Conservation (phyloP, 805 yeast species). For the Torulaspora delbrueckii region DNA sequence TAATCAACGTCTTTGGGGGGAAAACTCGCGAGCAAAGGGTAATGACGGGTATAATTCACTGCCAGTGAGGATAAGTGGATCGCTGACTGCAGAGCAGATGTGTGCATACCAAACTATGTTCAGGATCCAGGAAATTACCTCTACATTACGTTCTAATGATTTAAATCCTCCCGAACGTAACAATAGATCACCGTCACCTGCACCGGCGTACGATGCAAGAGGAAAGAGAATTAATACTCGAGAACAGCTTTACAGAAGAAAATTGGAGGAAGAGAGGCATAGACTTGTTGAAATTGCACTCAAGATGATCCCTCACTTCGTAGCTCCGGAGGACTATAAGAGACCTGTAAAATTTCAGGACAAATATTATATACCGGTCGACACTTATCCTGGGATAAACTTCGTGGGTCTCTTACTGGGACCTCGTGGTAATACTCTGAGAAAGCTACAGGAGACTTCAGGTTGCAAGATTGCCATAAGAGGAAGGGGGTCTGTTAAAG, state of each 20-base stretch:
- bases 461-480: constrained; percentile 89
- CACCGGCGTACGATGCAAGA: constrained; percentile 77
- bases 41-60: constrained; percentile 16
- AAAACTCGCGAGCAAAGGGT: constrained; percentile 1
- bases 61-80: constrained; percentile 43
- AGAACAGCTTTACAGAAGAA: constrained; percentile 56
- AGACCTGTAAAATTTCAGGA: constrained; percentile 70
- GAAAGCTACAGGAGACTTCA: constrained; percentile 72
- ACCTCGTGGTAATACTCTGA: constrained; percentile 89
- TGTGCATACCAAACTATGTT: constrained; percentile 65
- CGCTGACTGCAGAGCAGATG: constrained; percentile 69
- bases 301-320: constrained; percentile 65
- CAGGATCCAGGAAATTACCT: constrained; percentile 76
- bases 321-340: constrained; percentile 73
- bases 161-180: constrained; percentile 46
- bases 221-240: constrained; percentile 88
- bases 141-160: constrained; percentile 48
- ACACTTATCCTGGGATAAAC: constrained; percentile 85
- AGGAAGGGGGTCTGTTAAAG: constrained; percentile 94
- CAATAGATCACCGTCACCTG: constrained; percentile 77
- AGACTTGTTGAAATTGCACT: constrained; percentile 70
- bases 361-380: constrained; percentile 78
- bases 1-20: constrained; percentile 8
- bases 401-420: constrained; percentile 89
- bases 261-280: constrained; percentile 75